Percentiles rank a stretch among this genome's conserved stretches.
Conservation (phyloP, 148 eudicot species). For the Nyssa sinensis region DNA sequence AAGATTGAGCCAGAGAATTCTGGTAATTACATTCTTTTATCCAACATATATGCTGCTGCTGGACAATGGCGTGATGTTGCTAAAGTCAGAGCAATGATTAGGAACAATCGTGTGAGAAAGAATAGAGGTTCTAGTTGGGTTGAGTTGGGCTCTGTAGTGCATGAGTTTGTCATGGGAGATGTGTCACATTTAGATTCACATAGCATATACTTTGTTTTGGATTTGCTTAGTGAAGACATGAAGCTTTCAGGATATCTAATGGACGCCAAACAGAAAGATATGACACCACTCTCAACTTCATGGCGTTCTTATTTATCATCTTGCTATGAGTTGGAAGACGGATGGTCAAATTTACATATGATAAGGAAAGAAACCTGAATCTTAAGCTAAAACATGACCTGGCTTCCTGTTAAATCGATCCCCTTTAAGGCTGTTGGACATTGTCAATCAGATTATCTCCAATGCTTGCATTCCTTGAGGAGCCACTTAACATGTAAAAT, state of each 20-base stretch:
- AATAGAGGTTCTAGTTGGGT: conserved; percentile 37
- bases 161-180: conserved; percentile 41
- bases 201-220: conserved; percentile 16
- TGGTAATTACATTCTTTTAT: conserved; percentile 36
- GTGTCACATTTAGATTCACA: conserved; percentile 16
- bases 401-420: too few species aligned
- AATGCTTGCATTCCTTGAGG: too few species aligned
- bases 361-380: neutral
- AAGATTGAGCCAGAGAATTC: conserved; percentile 35
- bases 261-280: conserved; percentile 2
- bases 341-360: neutral
- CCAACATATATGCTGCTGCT: conserved; percentile 27
- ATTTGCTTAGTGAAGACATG: conserved; percentile 27
- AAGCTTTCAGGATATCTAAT: conserved; percentile 17
- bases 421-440: too few species aligned
- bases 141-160: conserved; percentile 25
- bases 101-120: conserved; percentile 26
- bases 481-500: neutral
- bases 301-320: neutral
- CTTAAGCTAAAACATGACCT: neutral
- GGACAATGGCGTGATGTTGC: conserved; percentile 34
- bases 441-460: too few species aligned
- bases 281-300: neutral
- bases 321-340: neutral
- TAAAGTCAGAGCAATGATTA: conserved; percentile 34